Evolutionary conservation across 2,329 filamentous ascomycete species (phyloP), one percentile per base, ranked within the genome.

Genomic region (Talaromyces funiculosus): DNA sequence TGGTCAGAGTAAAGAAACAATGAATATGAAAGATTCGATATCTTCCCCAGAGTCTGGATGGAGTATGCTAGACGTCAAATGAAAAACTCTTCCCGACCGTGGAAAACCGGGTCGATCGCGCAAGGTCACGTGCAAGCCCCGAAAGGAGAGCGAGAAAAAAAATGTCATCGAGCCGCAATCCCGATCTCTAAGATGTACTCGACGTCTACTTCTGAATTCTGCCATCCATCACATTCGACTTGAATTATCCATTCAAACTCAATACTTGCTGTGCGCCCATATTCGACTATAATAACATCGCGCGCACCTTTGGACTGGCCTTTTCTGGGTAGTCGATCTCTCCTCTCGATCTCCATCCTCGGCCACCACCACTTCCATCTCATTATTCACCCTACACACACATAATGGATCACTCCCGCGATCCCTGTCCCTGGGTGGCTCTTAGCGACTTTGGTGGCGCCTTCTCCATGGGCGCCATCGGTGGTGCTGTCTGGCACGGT

Each of bases 391-490:
- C 53, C 43, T 16, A 40, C 53, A 56, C 37, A 24, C 9, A 60
- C 29, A 56, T 53, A 33, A 61, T 61, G 60, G 60, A 61, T 55
- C 60, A 61, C 55, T 61, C 60, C 12, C 60, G 60, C 54, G 60
- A 61, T 61, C 60, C 60, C 40, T 61, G 60, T 12, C 60, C 60
- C 47, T 61, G 61, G 88, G 92, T 97, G 72, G 90, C 94, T 66
- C 84, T 97, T 67, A 96, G 92, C 79, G 94, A 99, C 80, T 97
- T 97, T 75, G 94, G 94, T 65, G 94, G 94, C 79, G 94, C 93
- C 61, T 97, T 97, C 72, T 88, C 85, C 73, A 97, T 97, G 93
- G 93, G 93, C 69, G 86, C 86, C 64, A 88, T 90, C 67, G 87
- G 87, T 70, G 88, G 89, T 70, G 89, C 90, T 70, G 88, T 97